These are phyloP conservation scores for Thelonectria rubi DNA, from an alignment of 2,329 filamentous ascomycete genomes.

Conservation along the genomic window DNA sequence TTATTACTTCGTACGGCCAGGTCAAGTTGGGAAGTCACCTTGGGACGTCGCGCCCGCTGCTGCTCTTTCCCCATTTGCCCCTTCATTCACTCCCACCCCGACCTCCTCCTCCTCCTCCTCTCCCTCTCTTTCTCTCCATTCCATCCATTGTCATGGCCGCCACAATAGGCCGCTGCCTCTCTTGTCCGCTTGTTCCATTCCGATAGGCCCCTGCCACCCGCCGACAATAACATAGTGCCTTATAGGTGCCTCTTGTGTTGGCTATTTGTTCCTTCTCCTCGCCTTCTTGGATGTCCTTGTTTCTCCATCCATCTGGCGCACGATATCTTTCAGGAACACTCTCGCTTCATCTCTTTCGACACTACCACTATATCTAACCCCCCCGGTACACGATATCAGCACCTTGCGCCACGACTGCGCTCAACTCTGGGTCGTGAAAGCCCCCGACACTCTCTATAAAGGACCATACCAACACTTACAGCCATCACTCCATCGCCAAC, in stretches of 20 bases:
- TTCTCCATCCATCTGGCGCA: background rate
- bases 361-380: background rate
- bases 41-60: too few species aligned
- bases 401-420: background rate
- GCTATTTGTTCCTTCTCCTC: background rate
- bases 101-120: constrained; percentile 1
- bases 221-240: constrained; percentile 1
- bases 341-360: background rate
- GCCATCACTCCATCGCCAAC: constrained; percentile 4
- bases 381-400: background rate
- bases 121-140: constrained; percentile 25
- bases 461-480: background rate
- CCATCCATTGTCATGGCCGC: constrained; percentile 30
- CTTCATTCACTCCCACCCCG: constrained; percentile 4
- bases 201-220: constrained; percentile 21
- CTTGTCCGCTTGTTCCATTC: constrained; percentile 35
- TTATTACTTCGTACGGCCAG: background rate
- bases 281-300: background rate
- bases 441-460: background rate
- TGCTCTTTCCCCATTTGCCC: constrained; percentile 1
- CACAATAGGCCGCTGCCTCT: constrained; percentile 22
- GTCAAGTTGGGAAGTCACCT: background rate
- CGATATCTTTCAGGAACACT: background rate
- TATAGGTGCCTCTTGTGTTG: background rate
- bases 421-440: background rate